Conservation (phyloP, 23 red algal genomes). For the Chondrus crispus region DNA sequence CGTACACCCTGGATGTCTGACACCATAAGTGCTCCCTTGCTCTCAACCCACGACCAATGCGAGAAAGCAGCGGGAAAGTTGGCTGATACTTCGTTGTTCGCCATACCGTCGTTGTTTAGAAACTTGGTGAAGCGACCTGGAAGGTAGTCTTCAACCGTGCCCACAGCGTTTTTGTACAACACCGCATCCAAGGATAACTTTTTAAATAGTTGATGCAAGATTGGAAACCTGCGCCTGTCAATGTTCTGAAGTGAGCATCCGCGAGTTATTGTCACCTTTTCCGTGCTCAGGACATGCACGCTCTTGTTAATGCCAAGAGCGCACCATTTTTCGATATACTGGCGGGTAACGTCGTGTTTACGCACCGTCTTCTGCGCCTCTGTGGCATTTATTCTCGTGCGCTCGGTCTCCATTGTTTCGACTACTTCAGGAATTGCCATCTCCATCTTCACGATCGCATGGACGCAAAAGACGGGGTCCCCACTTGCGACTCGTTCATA, state of each 20-base stretch:
- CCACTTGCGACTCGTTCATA: neutral
- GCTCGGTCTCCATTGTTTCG: neutral
- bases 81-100: neutral
- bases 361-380: slow-evolving; percentile 39
- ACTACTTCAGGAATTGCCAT: slow-evolving; percentile 19
- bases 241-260: slow-evolving; percentile 12
- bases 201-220: slow-evolving; percentile 31
- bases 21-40: slow-evolving; percentile 30
- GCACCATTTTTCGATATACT: slow-evolving; percentile 36
- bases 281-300: slow-evolving; percentile 3
- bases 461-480: neutral
- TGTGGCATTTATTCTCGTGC: neutral
- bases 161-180: slow-evolving; percentile 41
- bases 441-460: slow-evolving; percentile 44
- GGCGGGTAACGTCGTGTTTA: slow-evolving; percentile 17
- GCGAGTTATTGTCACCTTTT: neutral
- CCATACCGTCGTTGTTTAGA: slow-evolving; percentile 48
- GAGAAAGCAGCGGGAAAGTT: slow-evolving; percentile 60
- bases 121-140: slow-evolving; percentile 54
- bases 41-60: slow-evolving; percentile 61
- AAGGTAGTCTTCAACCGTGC: slow-evolving; percentile 42
- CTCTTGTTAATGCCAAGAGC: slow-evolving; percentile 32
- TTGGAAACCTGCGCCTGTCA: neutral
- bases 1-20: slow-evolving; percentile 56
- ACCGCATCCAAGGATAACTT: slow-evolving; percentile 43